phyloP scores from a whole-genome alignment of 2,329 filamentous ascomycete genomes.

The Ceratocystis variospora region DNA sequence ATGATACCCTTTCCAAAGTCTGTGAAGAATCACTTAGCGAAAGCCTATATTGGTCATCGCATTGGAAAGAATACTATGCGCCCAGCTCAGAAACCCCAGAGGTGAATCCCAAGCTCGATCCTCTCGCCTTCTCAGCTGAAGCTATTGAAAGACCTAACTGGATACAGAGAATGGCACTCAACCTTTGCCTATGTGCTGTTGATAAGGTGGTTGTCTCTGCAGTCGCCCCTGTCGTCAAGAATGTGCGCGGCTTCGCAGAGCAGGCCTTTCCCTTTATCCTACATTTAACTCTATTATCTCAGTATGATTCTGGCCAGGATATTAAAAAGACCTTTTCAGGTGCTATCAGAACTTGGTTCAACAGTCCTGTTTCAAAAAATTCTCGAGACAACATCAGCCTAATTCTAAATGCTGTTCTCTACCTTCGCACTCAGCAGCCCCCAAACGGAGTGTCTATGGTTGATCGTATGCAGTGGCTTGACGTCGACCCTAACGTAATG shows the following conservation, averaged over 20 bases:
- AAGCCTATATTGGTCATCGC: slow-evolving; percentile 39
- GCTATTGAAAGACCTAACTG: slow-evolving; percentile 39
- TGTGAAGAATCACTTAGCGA: slow-evolving; percentile 40
- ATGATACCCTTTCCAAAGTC: slow-evolving; percentile 36
- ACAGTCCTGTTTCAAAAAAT: neutral
- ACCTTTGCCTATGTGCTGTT: slow-evolving; percentile 15
- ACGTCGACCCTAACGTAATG: slow-evolving; percentile 59
- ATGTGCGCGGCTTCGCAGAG: slow-evolving; percentile 56
- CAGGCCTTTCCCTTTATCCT: slow-evolving; percentile 70
- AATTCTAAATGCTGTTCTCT: slow-evolving; percentile 66
- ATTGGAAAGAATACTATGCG: slow-evolving; percentile 42
- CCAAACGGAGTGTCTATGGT: slow-evolving; percentile 65
- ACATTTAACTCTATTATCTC: slow-evolving; percentile 62
- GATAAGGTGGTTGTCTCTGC: slow-evolving; percentile 49
- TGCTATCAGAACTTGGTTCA: slow-evolving; percentile 44
- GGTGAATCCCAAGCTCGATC: slow-evolving; percentile 10
- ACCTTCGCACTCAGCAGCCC: slow-evolving; percentile 67
- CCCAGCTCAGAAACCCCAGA: slow-evolving; percentile 37
- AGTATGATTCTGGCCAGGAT: slow-evolving; percentile 46
- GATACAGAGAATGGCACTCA: slow-evolving; percentile 43
- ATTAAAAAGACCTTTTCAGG: slow-evolving; percentile 51
- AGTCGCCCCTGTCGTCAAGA: slow-evolving; percentile 50
- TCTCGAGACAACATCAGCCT: slow-evolving; percentile 70
- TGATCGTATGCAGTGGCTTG: slow-evolving; percentile 72
- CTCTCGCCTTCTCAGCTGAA: slow-evolving; percentile 26